phyloP scores from a whole-genome alignment of 139 green algal genomes.

The Tetraselmis striata region DNA sequence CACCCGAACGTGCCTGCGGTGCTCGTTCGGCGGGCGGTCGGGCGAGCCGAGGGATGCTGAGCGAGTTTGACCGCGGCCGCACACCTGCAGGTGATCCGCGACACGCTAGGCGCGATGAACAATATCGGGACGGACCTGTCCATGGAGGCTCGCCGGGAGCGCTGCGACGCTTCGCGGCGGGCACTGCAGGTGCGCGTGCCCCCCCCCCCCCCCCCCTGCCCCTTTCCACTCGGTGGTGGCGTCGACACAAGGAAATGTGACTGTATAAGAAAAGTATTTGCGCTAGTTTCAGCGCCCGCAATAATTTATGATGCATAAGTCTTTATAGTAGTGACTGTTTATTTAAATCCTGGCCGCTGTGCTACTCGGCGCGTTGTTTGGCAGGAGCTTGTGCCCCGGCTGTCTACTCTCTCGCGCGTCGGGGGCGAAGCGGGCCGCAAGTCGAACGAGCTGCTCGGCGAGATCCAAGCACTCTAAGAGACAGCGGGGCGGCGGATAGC shows the following conservation, averaged over 20 bases:
- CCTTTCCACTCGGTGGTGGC: too few relatives aligned
- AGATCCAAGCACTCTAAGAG: background rate
- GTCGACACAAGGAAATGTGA: too few relatives aligned
- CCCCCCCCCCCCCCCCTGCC: too few relatives aligned
- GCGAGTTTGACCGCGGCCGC: background rate
- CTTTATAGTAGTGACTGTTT: too few relatives aligned
- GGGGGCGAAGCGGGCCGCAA: background rate
- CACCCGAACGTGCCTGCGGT: background rate
- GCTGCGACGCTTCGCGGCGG: constrained; percentile 30
- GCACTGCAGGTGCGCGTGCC: constrained; percentile 30
- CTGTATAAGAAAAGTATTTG: too few relatives aligned
- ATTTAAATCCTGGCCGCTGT: too few relatives aligned
- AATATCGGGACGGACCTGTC: constrained; percentile 47
- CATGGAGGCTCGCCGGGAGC: constrained; percentile 47
- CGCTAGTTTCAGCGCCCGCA: too few relatives aligned
- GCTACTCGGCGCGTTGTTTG: too few relatives aligned
- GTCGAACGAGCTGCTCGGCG: background rate
- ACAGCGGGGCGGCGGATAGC: too few relatives aligned
- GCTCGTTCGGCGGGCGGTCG: background rate
- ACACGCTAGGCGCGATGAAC: constrained; percentile 22
- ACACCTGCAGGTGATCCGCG: constrained; percentile 26
- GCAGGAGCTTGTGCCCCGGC: too few relatives aligned
- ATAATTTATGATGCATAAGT: too few relatives aligned
- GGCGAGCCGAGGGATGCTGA: background rate
- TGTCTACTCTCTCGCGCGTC: constrained; percentile 18